Evolutionary conservation across 176 grass and related monocot species (phyloP), one percentile per base, ranked within the genome.

Genomic region (Aegilops sharonensis): DNA sequence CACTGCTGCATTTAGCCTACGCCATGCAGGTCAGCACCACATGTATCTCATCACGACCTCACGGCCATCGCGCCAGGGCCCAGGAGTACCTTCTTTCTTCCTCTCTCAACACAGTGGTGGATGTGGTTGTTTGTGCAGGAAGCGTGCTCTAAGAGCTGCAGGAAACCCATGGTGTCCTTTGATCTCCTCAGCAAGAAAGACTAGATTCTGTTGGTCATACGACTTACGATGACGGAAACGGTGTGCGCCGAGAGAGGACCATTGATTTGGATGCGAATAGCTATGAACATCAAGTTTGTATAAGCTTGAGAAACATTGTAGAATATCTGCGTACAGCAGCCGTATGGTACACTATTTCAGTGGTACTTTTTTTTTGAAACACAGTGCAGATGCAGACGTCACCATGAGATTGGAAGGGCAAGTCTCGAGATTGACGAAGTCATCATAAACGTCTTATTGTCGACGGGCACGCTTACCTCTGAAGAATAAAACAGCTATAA

Each of bases 1-100:
- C 92, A 21, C 77, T 99, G 85, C 89, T 96, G 83, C 90, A 94
- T 83, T 29, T 98, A 34, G 89, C 94, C 88, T 91, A 92, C 77
- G 94, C 94, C 64, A 64, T 90, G 45, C 91, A 93, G 94, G 94
- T 95, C 85, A 27, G 13, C 18, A n/a, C 5, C 1, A 9, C 45
- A 68, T n/a, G 1, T 3, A 30, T 50, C 17, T 8, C 42, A 2
- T 43, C 42, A 43, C 42, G 10, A 43, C 74, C 11, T 2, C 8
- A 54, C 30, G 3, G 10, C 2, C 20, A 5, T 74, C 39, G 1
- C 37, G 23, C 2, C 18, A 72, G 34, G 34, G 4, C 34, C 1
- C 27, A 27, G 2, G 3, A 2, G 12, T 13, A 31, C 11, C 4
- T 3, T 29, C 7, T 13, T 32, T 14, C 9, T 42, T 8, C 23